Evolutionary conservation across 805 yeast species (phyloP), one percentile per base, ranked within the genome.

Genomic region (Saturnispora ahearnii): DNA sequence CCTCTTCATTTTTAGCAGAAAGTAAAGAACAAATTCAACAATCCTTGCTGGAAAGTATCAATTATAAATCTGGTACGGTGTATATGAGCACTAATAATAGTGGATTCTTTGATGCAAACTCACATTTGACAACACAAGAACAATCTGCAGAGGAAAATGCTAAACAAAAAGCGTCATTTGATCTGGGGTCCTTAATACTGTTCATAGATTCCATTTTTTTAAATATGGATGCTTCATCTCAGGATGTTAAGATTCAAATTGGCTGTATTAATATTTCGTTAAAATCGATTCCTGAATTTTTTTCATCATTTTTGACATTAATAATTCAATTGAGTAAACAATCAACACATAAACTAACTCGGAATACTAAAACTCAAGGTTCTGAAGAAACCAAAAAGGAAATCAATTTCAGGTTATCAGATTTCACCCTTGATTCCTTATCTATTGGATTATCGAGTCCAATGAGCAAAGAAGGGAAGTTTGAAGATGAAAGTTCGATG

Each of bases 1-100:
- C 64, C 0, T 59, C 69, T 0, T 62, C 70, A 0, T 59, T 68
- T 32, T 53, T 66, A 55, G 63, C 61, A 4, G 60, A 61, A 26
- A 56, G 51, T 37, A 59, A 57, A 45, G 59, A 61, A 10, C 64
- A 63, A 18, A 62, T 73, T 60, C 63, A 53, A 13, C 50, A 51
- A 11, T 63, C 66, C 2, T 59, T 81, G 50, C 62, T 73, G 62
- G 74, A 73, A 34, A 82, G 88, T 57, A 74, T 78, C 66, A 69
- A 81, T 34, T 82, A 81, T 59, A 82, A 78, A 48, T 80, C 77
- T 46, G 84, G 82, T 1, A 42, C 58, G 3, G 73, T 87, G 18
- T 87, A 85, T 60, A 80, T 86, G 90, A 86, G 95, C 64, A 95
- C 96, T 2, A 38, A 45, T 18, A 71, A 83, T 10, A 79, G 87